phyloP scores from a whole-genome alignment of 768 basidiomycete genomes.

The Leccinellum albellum region DNA sequence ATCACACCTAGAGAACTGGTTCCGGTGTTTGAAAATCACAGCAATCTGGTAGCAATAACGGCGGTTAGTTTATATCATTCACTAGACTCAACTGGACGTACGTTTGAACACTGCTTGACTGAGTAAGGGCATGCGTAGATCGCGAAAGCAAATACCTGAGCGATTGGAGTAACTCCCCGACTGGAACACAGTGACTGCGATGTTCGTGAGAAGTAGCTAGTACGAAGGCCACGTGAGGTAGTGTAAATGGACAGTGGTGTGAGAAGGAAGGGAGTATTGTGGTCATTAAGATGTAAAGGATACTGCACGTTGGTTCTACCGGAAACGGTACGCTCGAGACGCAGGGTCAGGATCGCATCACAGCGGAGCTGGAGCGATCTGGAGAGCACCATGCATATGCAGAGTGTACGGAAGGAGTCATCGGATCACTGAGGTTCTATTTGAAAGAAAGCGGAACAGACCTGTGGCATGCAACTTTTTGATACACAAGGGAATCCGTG shows the following conservation, averaged over 20 bases:
- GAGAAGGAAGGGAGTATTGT: constrained; percentile 2
- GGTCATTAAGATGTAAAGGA: constrained; percentile 18
- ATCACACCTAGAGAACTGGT: constrained; percentile 31
- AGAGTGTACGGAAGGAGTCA: constrained; percentile 26
- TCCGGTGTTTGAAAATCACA: constrained; percentile 39
- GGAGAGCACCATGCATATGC: constrained; percentile 33
- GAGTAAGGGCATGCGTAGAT: constrained; percentile 7
- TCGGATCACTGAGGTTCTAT: constrained; percentile 18
- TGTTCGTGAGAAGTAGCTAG: constrained; percentile 29
- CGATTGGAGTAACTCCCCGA: constrained; percentile 26
- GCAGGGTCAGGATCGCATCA: constrained; percentile 26
- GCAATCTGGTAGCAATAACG: constrained; percentile 26
- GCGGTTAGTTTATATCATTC: constrained; percentile 11
- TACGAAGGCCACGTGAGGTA: constrained; percentile 33
- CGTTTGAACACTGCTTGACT: constrained; percentile 24
- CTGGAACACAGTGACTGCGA: constrained; percentile 22
- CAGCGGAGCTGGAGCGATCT: constrained; percentile 29
- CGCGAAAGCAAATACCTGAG: constrained; percentile 25
- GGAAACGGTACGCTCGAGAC: constrained; percentile 27
- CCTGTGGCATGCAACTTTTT: constrained; percentile 30
- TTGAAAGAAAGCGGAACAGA: constrained; percentile 22
- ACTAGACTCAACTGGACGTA: constrained; percentile 13
- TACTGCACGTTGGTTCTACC: constrained; percentile 32
- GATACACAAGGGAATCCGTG: constrained; percentile 36
- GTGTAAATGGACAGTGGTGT: constrained; percentile 9